Percentiles rank a stretch among this genome's conserved stretches.
These are phyloP conservation scores for Zygosaccharomyces gambellarensis DNA, from an alignment of 805 yeast genomes.

Conservation along the genomic window DNA sequence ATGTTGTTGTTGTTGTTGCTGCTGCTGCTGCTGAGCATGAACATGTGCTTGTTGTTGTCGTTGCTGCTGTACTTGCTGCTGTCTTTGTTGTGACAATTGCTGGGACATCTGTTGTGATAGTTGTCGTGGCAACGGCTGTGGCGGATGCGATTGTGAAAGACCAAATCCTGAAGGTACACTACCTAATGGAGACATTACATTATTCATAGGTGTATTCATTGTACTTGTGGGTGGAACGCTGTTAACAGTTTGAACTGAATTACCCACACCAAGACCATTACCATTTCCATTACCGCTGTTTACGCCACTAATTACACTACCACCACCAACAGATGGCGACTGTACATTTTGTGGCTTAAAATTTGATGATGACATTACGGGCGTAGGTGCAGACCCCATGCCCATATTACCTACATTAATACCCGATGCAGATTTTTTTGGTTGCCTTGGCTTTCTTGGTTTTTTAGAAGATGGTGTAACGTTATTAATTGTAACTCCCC, in stretches of 20 bases:
- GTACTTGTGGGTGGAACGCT: constrained; percentile 22
- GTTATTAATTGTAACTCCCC: constrained; percentile 9
- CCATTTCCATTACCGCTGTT: constrained; percentile 1
- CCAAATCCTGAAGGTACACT: constrained; percentile 7
- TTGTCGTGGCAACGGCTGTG: constrained; percentile 5
- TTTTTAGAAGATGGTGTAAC: constrained; percentile 22
- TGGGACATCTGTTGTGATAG: constrained; percentile 4
- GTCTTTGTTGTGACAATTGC: constrained; percentile 4
- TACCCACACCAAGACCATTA: constrained; percentile 5
- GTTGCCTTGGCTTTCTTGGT: constrained; percentile 29
- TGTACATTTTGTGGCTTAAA: constrained; percentile 1
- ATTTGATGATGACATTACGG: constrained; percentile 1
- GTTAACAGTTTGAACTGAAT: constrained; percentile 17
- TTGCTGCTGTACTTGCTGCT: constrained; percentile 8
- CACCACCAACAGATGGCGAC: not conserved
- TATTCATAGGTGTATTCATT: constrained; percentile 24
- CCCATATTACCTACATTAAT: not conserved
- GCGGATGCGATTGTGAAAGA: constrained; percentile 4
- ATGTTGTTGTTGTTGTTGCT: constrained; percentile 8
- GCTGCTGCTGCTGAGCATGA: constrained; percentile 6
- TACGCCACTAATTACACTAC: not conserved
- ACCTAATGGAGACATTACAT: constrained; percentile 20
- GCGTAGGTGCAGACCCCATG: constrained; percentile 1
- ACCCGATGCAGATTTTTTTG: constrained; percentile 13
- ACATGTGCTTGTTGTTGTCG: constrained; percentile 6